Base-by-base conservation (phyloP, 2,329 filamentous ascomycete genomes). In the Didymellaceae sp. region DNA sequence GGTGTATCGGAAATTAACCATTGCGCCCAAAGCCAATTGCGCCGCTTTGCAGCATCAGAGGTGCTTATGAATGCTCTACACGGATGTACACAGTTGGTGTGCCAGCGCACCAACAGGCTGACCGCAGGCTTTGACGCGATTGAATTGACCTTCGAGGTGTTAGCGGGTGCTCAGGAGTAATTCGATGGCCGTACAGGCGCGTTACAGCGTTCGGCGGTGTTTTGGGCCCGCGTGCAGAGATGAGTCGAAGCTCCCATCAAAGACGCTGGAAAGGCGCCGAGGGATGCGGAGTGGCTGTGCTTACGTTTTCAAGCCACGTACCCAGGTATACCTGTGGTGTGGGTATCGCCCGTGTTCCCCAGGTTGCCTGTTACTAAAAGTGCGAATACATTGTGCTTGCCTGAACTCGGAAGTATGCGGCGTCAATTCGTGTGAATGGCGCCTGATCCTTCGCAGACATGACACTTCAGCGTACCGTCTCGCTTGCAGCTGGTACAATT, bases 381-480 rank as follows among this genome's bases (percentile, higher is more conserved):
- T 35, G 44, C 30, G n/a, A n/a, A n/a, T n/a, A n/a, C n/a, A n/a
- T n/a, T n/a, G 26, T 38, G 47, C 40, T 33, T 37, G 34, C 42
- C 40, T 49, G 39, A 30, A 33, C 31, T 6, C 30, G 46, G 44
- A 39, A 35, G 37, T 14, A 13, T 37, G 41, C 32, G 52, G 54
- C 7, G 24, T 64, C 54, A 68, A 49, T 70, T 63, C 31, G 64
- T 62, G 40, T 70, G 60, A 39, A 71, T 71, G 30, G 60, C 63
- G 45, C 68, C 68, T 39, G 65, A 53, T 57, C 68, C 68, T 44
- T 71, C 68, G 49, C 68, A 71, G 17, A 67, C 57, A 47, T 63
- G 57, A 52, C 68, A 71, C 32, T 62, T 68, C 30, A 59, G 47
- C 18, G 46, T 59, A 40, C 66, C 68, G 4, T 58, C 50, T 30